phyloP scores from a whole-genome alignment of 2,329 filamentous ascomycete genomes.

The Paecilomyces niveus region DNA sequence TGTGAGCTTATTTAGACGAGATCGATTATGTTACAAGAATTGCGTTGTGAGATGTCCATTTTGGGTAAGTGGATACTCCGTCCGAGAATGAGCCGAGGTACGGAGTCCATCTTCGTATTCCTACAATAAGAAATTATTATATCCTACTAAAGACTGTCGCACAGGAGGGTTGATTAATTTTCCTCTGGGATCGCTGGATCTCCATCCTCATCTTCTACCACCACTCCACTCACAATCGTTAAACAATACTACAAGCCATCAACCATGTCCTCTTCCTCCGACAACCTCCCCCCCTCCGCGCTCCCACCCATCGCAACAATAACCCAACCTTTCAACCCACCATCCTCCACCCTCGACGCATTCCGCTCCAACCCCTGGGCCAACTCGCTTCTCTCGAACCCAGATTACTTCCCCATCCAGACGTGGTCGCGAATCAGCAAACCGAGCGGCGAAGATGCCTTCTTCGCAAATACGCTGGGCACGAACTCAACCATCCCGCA shows the following conservation, averaged over 20 bases:
- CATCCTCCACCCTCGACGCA: conserved; percentile 7
- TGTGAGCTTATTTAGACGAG: no score
- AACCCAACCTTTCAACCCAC: not conserved
- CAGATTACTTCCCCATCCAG: conserved; percentile 30
- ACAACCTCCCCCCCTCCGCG: not conserved
- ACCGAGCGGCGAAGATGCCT: conserved; percentile 36
- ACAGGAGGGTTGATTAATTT: no score
- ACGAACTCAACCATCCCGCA: conserved; percentile 35
- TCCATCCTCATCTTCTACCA: no score
- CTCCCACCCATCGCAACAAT: not conserved
- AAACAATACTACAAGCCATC: not conserved
- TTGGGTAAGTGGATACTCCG: no score
- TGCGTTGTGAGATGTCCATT: no score
- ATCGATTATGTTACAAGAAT: no score
- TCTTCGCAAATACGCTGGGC: conserved; percentile 32
- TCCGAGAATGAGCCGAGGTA: no score
- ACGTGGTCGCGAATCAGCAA: conserved; percentile 35
- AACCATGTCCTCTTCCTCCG: not conserved
- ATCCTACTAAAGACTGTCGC: no score
- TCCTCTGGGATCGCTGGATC: no score
- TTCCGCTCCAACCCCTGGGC: conserved; percentile 21
- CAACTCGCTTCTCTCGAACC: conserved; percentile 21
- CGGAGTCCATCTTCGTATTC: no score
- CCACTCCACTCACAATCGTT: no score
- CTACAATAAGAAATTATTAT: no score